A percentile compares a stretch with the other conserved stretches of the same genome.
These are phyloP conservation scores for Monilinia polystroma DNA, from an alignment of 2,329 filamentous ascomycete species.

Conservation along the genomic window DNA sequence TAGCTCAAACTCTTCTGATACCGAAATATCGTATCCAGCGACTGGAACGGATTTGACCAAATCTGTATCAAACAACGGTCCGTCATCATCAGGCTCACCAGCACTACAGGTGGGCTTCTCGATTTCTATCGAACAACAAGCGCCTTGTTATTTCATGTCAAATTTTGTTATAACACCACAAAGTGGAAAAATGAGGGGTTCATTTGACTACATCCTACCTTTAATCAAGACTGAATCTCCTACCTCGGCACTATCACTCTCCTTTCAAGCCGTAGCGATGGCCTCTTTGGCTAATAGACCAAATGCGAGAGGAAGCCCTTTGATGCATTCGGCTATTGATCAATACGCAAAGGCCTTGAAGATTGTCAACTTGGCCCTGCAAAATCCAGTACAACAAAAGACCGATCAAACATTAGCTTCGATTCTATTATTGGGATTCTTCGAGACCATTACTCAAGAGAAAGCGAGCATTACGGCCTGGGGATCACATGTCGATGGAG, in stretches of 20 bases:
- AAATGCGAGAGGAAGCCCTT: constrained; percentile 37
- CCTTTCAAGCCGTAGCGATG: constrained; percentile 60
- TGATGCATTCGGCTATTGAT: constrained; percentile 46
- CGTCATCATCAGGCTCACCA: constrained; percentile 19
- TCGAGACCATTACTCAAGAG: constrained; percentile 54
- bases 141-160: constrained; percentile 58
- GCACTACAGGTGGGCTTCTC: constrained; percentile 37
- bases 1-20: neutral
- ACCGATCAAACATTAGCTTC: constrained; percentile 59
- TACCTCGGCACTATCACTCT: constrained; percentile 52
- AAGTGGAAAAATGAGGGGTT: constrained; percentile 52
- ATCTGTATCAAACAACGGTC: constrained; percentile 35
- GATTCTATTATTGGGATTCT: constrained; percentile 59
- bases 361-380: constrained; percentile 53
- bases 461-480: constrained; percentile 56
- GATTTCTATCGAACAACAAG: constrained; percentile 54
- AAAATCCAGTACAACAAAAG: constrained; percentile 49
- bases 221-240: constrained; percentile 49
- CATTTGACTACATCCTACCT: constrained; percentile 59
- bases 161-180: constrained; percentile 59
- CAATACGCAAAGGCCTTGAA: constrained; percentile 57
- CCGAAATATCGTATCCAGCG: neutral
- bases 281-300: constrained; percentile 56
- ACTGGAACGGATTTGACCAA: constrained; percentile 7
- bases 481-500: constrained; percentile 64